Conservation (phyloP, 805 yeast genomes). For the Komagataella phaffii region DNA sequence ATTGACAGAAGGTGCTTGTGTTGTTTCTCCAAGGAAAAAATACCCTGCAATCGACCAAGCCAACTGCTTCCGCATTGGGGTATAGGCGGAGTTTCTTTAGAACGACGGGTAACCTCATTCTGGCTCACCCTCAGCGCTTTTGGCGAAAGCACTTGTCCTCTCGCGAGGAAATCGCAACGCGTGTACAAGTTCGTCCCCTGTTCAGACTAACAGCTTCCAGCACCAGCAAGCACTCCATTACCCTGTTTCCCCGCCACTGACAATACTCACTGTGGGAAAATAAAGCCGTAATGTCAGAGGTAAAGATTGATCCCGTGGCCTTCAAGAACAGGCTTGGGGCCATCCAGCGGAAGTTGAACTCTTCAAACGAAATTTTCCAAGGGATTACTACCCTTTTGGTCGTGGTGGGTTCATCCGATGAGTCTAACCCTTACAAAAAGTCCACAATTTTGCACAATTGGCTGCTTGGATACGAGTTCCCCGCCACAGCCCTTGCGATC, state of each 20-base stretch:
- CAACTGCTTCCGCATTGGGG: background rate
- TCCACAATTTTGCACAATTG: conserved; percentile 80
- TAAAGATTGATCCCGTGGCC: conserved; percentile 34
- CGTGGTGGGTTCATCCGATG: conserved; percentile 76
- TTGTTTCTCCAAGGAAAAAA: background rate
- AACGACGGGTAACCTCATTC: background rate
- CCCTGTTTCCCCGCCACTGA: background rate
- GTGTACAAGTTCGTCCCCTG: background rate
- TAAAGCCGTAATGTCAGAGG: conserved; percentile 36
- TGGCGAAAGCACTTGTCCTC: background rate
- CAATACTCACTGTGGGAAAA: background rate
- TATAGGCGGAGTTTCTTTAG: background rate
- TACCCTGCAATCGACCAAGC: background rate
- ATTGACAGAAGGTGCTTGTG: background rate
- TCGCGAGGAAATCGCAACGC: background rate
- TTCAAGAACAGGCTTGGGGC: conserved; percentile 41
- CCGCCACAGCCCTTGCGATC: conserved; percentile 71
- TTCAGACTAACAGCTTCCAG: background rate
- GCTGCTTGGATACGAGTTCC: conserved; percentile 90
- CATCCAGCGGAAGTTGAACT: conserved; percentile 20
- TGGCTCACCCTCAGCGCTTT: background rate
- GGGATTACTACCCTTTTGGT: conserved; percentile 41
- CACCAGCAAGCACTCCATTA: background rate
- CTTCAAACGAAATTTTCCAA: conserved; percentile 18
- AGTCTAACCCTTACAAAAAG: conserved; percentile 81